These are phyloP conservation scores for Cynara cardunculus DNA, from an alignment of 129 eudicot genomes.

Conservation along the genomic window DNA sequence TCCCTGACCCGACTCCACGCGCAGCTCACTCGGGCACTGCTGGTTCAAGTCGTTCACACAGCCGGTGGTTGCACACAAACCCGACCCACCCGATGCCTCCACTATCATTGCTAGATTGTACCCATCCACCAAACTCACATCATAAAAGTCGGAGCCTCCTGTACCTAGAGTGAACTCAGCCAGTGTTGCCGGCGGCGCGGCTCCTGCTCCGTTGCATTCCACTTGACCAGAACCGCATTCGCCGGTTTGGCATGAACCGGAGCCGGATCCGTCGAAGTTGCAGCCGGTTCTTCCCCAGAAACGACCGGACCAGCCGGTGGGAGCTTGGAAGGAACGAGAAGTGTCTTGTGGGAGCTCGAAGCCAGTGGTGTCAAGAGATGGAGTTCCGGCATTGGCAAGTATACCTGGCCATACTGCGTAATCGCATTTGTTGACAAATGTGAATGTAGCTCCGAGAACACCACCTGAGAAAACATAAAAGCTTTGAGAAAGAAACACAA, in stretches of 20 bases:
- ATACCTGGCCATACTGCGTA: conserved; percentile 95
- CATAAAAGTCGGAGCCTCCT: conserved; percentile 83
- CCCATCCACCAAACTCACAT: conserved; percentile 90
- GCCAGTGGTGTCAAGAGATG: conserved; percentile 69
- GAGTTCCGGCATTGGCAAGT: conserved; percentile 84
- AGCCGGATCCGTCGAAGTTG: conserved; percentile 58
- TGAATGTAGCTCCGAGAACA: conserved; percentile 68
- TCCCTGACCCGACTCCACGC: conserved; percentile 65
- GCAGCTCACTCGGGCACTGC: conserved; percentile 75
- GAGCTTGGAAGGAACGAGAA: conserved; percentile 72
- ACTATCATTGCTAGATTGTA: conserved; percentile 81
- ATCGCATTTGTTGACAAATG: conserved; percentile 84
- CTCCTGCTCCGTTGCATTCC: conserved; percentile 91
- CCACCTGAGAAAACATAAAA: conserved; percentile 29
- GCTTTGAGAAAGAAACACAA: neutral
- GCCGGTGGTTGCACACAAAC: conserved; percentile 82
- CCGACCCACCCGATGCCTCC: conserved; percentile 81
- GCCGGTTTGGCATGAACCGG: conserved; percentile 67
- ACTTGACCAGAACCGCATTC: conserved; percentile 84
- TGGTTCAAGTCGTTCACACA: conserved; percentile 83
- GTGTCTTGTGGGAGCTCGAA: conserved; percentile 65
- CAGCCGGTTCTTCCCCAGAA: conserved; percentile 95
- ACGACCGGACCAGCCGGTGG: conserved; percentile 98
- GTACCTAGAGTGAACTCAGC: conserved; percentile 92
- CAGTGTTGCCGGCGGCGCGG: conserved; percentile 83